phyloP scores from a whole-genome alignment of 208 protist species.

The Crithidia bombi region DNA sequence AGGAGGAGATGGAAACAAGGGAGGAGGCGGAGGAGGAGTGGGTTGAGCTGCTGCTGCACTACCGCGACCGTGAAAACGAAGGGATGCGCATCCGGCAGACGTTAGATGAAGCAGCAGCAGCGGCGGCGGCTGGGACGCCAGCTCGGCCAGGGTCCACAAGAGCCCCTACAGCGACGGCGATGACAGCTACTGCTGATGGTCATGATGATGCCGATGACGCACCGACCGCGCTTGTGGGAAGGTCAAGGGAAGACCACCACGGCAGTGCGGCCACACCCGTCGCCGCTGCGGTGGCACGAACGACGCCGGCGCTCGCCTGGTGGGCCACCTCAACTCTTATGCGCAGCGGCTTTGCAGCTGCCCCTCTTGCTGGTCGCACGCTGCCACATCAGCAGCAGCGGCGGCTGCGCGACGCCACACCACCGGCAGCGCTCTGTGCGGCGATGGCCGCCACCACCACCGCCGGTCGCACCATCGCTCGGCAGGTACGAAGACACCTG shows the following conservation, averaged over 20 bases:
- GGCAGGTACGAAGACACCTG: constrained; percentile 13
- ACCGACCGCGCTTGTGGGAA: not conserved
- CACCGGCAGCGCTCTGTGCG: constrained; percentile 19
- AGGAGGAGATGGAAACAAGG: not conserved
- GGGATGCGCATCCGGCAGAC: constrained; percentile 18
- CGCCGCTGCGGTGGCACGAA: not conserved
- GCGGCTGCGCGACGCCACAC: not conserved
- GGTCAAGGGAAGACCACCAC: not conserved
- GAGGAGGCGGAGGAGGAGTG: constrained; percentile 35
- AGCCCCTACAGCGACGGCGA: not conserved
- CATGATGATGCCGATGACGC: not conserved
- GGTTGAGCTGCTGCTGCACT: constrained; percentile 40
- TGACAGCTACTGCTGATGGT: not conserved
- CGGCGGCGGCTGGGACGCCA: not conserved
- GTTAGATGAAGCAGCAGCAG: not conserved
- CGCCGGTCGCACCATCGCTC: constrained; percentile 12
- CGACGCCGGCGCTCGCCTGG: constrained; percentile 11
- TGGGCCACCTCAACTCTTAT: constrained; percentile 29
- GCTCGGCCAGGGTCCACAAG: not conserved
- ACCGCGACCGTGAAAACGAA: constrained; percentile 47
- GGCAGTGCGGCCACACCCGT: not conserved
- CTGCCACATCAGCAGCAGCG: constrained; percentile 2
- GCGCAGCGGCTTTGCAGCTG: not conserved
- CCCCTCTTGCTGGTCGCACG: no score
- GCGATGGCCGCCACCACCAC: constrained; percentile 10